These are phyloP conservation scores for Cyclotella choctawhatcheeana DNA, from an alignment of 108 stramenopile genomes.

Conservation along the genomic window DNA sequence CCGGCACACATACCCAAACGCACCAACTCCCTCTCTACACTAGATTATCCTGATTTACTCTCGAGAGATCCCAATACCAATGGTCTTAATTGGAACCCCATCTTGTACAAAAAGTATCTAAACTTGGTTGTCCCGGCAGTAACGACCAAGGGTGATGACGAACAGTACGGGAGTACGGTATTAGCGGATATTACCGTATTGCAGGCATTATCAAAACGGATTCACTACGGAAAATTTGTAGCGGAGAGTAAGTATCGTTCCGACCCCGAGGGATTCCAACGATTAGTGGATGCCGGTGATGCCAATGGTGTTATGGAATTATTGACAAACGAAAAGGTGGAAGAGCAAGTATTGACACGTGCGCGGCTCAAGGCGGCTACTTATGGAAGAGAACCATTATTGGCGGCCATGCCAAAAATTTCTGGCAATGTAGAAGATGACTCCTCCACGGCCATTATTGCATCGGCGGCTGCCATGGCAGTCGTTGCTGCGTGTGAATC, in stretches of 20 bases:
- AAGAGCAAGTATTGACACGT: slow-evolving; percentile 90
- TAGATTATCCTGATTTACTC: slow-evolving; percentile 86
- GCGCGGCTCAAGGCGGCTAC: slow-evolving; percentile 92
- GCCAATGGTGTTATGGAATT: slow-evolving; percentile 93
- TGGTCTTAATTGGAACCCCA: slow-evolving; percentile 89
- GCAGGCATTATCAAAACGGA: slow-evolving; percentile 91
- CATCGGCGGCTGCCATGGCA: too few species aligned
- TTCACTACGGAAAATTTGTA: slow-evolving; percentile 98
- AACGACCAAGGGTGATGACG: slow-evolving; percentile 91
- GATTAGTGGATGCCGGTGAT: slow-evolving; percentile 90
- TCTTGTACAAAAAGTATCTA: slow-evolving; percentile 84
- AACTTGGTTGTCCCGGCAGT: slow-evolving; percentile 83
- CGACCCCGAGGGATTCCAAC: slow-evolving; percentile 88
- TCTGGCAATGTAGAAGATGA: slow-evolving; percentile 35
- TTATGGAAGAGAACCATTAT: slow-evolving; percentile 91
- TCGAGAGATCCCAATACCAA: slow-evolving; percentile 66
- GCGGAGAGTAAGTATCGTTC: slow-evolving; percentile 95
- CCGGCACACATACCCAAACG: slow-evolving; percentile 79
- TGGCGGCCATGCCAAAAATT: slow-evolving; percentile 55
- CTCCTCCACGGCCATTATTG: too few species aligned
- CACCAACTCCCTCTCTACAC: slow-evolving; percentile 68
- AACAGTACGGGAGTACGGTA: slow-evolving; percentile 95
- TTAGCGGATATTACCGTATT: slow-evolving; percentile 88
- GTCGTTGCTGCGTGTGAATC: slow-evolving; percentile 80
- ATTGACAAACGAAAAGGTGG: slow-evolving; percentile 95